Conservation (phyloP, 2,329 filamentous ascomycete genomes). For the Alternaria ethzedia region DNA sequence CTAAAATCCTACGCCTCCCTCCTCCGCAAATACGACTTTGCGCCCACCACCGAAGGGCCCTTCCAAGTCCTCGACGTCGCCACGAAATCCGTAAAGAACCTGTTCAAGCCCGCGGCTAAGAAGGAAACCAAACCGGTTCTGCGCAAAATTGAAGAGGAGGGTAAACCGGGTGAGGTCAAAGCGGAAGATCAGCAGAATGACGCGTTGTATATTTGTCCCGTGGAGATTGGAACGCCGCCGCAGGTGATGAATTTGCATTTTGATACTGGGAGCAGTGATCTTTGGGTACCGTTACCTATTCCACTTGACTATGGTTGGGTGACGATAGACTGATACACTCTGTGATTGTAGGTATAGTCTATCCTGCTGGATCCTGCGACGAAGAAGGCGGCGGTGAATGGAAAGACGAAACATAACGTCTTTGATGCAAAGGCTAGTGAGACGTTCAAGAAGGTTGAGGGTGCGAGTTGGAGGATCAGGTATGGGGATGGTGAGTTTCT, state of each 20-base stretch:
- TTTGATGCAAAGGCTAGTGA: slow-evolving; percentile 68
- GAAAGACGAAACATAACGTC: slow-evolving; percentile 53
- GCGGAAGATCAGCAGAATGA: slow-evolving; percentile 73
- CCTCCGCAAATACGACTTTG: slow-evolving; percentile 60
- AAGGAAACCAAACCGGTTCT: background rate
- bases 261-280: slow-evolving; percentile 73
- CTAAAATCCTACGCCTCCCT: slow-evolving; percentile 68
- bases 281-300: slow-evolving; percentile 58
- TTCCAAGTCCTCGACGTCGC: slow-evolving; percentile 19
- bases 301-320: background rate
- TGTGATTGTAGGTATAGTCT: background rate
- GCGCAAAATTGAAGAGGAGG: slow-evolving; percentile 19
- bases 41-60: slow-evolving; percentile 12
- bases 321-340: too few species aligned
- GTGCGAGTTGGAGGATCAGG: slow-evolving; percentile 67
- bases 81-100: slow-evolving; percentile 19
- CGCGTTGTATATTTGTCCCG: slow-evolving; percentile 67
- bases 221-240: slow-evolving; percentile 68
- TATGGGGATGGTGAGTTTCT: slow-evolving; percentile 64
- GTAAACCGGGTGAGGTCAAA: slow-evolving; percentile 57
- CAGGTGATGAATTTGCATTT: slow-evolving; percentile 69
- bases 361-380: background rate
- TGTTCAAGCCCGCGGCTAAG: slow-evolving; percentile 11
- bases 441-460: slow-evolving; percentile 60
- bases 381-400: slow-evolving; percentile 60